A percentile compares a stretch with the other conserved stretches of the same genome.
These are phyloP conservation scores for Pilasporangium apinafurcum DNA, from an alignment of 352 stramenopile genomes.

Conservation along the genomic window DNA sequence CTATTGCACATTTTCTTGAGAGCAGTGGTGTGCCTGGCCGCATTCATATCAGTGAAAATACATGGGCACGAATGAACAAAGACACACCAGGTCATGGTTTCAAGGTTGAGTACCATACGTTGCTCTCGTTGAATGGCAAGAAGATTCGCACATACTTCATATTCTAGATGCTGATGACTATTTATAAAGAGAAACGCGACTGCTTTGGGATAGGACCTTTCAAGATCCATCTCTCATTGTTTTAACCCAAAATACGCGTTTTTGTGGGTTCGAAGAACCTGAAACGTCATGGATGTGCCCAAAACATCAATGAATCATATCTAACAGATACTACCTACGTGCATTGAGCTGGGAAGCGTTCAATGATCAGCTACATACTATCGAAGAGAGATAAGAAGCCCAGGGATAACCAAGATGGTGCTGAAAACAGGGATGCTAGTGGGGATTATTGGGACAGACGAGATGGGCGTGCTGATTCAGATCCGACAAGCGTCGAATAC, in stretches of 20 bases:
- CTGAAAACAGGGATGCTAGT: conserved; percentile 58
- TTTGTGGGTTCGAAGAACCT: too few relatives aligned
- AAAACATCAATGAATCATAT: too few relatives aligned
- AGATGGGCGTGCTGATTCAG: conserved; percentile 58
- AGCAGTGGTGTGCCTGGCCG: conserved; percentile 65
- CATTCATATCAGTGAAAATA: conserved; percentile 81
- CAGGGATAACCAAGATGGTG: conserved; percentile 11
- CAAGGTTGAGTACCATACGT: conserved; percentile 82
- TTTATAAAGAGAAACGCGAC: neutral
- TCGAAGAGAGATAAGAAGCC: too few relatives aligned
- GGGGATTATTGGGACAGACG: conserved; percentile 35
- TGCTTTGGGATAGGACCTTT: too few relatives aligned
- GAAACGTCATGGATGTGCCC: too few relatives aligned
- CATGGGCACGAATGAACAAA: conserved; percentile 78
- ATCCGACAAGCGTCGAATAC: conserved; percentile 51
- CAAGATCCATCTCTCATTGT: too few relatives aligned
- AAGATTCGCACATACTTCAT: conserved; percentile 81
- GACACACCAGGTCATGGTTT: conserved; percentile 70
- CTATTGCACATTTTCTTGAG: conserved; percentile 77
- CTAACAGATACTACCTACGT: too few relatives aligned
- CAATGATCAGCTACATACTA: too few relatives aligned
- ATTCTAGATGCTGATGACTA: conserved; percentile 16
- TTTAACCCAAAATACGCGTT: too few relatives aligned
- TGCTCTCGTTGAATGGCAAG: conserved; percentile 72
- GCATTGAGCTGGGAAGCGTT: too few relatives aligned